phyloP scores from a whole-genome alignment of 306 rosid genomes.

The Mimosa pudica region DNA sequence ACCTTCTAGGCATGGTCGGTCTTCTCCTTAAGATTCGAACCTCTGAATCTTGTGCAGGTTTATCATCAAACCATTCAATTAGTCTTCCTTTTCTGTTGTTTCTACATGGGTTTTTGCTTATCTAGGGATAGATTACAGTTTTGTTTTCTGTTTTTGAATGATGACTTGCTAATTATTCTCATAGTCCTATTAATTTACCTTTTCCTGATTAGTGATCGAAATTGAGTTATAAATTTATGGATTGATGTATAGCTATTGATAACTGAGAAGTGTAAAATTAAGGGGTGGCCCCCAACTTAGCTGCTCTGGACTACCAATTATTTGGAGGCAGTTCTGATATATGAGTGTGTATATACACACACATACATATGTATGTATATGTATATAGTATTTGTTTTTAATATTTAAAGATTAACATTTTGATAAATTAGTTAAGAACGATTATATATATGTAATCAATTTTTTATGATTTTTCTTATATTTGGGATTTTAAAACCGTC shows the following conservation, averaged over 20 bases:
- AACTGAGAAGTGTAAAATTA: background rate
- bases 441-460: too few species aligned
- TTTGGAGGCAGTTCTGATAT: too few species aligned
- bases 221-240: background rate
- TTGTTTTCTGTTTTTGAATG: background rate
- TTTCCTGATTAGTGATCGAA: background rate
- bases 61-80: background rate
- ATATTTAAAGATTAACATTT: too few species aligned
- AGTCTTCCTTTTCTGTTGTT: background rate
- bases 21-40: slow-evolving; percentile 32
- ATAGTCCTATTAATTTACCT: background rate
- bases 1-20: slow-evolving; percentile 27
- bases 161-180: background rate
- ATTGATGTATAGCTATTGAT: background rate
- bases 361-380: too few species aligned
- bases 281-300: background rate
- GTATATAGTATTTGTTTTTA: too few species aligned
- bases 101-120: background rate
- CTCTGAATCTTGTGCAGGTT: slow-evolving; percentile 38
- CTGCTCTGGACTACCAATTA: too few species aligned
- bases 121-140: background rate
- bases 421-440: too few species aligned
- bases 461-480: too few species aligned
- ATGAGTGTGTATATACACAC: too few species aligned
- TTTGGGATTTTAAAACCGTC: too few species aligned